These are phyloP conservation scores for Mycena galopus DNA, from an alignment of 768 basidiomycete species.

Conservation along the genomic window DNA sequence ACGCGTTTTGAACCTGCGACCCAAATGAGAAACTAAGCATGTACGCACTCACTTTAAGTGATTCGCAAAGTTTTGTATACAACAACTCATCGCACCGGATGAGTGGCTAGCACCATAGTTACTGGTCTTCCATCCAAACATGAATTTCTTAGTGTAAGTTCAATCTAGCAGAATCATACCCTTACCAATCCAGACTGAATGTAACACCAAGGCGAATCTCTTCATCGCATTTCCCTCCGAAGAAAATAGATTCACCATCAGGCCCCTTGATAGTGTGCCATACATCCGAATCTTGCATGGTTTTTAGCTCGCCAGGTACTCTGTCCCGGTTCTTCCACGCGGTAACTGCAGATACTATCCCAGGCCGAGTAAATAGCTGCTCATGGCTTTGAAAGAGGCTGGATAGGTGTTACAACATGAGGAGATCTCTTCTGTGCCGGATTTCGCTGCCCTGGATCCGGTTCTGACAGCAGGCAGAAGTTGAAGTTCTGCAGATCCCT, in stretches of 20 bases:
- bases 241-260: conserved; percentile 30
- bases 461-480: too few species aligned
- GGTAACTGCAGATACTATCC: conserved; percentile 26
- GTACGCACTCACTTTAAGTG: too few species aligned
- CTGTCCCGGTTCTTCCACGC: conserved; percentile 11
- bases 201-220: conserved; percentile 38
- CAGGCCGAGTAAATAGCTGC: too few species aligned
- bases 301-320: not conserved
- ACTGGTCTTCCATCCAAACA: conserved; percentile 35
- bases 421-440: too few species aligned
- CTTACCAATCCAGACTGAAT: conserved; percentile 38
- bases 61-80: conserved; percentile 34
- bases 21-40: conserved; percentile 42
- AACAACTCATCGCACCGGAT: conserved; percentile 32
- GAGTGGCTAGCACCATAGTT: conserved; percentile 38
- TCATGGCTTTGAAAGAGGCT: conserved; percentile 26
- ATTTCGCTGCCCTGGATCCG: too few species aligned
- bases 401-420: conserved; percentile 32
- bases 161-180: too few species aligned
- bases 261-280: too few species aligned
- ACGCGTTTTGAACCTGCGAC: conserved; percentile 37
- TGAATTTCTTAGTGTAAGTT: not conserved
- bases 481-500: too few species aligned
- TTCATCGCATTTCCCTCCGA: not conserved
- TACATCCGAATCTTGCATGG: conserved; percentile 31